Percentiles rank a stretch among this genome's conserved stretches.
Conservation (phyloP, 2,329 filamentous ascomycete species). For the Huntiella abstrusa region DNA sequence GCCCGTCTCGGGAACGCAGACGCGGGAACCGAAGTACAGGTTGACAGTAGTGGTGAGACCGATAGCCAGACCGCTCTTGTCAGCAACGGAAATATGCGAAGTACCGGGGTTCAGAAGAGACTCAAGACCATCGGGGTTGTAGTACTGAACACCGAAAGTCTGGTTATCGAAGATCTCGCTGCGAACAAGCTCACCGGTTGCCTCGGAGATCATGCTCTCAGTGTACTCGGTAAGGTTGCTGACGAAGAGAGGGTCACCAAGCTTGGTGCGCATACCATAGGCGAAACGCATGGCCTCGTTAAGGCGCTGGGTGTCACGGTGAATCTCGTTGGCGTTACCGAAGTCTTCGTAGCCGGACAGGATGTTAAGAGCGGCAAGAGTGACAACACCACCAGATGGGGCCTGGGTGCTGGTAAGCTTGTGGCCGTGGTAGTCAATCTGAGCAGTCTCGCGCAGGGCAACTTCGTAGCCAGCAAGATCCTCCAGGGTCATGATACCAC, state of each 20-base stretch:
- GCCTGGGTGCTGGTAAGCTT: conserved; percentile 49
- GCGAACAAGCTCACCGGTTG: conserved; percentile 33
- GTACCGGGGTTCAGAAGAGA: conserved; percentile 45
- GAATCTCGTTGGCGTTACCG: conserved; percentile 30
- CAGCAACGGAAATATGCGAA: conserved; percentile 47
- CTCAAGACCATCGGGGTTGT: conserved; percentile 28
- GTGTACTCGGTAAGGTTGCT: conserved; percentile 40
- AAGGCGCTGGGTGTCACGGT: conserved; percentile 56
- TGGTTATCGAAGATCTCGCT: conserved; percentile 24
- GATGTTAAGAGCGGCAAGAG: conserved; percentile 54
- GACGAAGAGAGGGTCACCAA: conserved; percentile 63
- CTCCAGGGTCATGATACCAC: conserved; percentile 71
- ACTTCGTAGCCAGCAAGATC: conserved; percentile 60
- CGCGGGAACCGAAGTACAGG: conserved; percentile 53
- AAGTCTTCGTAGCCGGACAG: conserved; percentile 52
- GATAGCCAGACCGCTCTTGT: conserved; percentile 51
- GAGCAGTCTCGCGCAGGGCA: conserved; percentile 37
- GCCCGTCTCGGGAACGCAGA: conserved; percentile 68
- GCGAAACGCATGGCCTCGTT: conserved; percentile 71
- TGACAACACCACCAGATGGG: conserved; percentile 55
- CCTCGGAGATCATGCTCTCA: conserved; percentile 43
- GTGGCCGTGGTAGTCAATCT: conserved; percentile 49
- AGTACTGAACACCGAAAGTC: conserved; percentile 23
- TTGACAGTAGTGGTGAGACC: conserved; percentile 71
- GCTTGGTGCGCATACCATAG: conserved; percentile 52